Evolutionary conservation across 805 yeast genomes (phyloP).

Genomic region (Nakazawaea siamensis): DNA sequence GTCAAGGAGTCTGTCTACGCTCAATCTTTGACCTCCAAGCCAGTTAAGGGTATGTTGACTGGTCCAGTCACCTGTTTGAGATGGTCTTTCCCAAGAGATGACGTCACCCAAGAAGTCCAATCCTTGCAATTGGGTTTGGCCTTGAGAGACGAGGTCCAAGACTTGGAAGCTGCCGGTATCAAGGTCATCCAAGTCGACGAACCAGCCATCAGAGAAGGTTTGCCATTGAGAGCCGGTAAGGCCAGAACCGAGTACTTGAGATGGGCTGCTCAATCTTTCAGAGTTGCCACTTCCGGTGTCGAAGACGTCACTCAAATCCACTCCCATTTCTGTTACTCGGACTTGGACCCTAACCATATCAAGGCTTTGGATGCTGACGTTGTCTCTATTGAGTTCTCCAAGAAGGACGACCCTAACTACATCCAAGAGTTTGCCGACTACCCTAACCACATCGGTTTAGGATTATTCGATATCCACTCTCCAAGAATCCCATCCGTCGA

Average conservation of each 20-base stretch:
- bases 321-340: slow-evolving; percentile 99
- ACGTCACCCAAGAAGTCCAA: slow-evolving; percentile 86
- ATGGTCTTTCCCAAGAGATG: slow-evolving; percentile 99
- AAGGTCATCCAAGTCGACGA: slow-evolving; percentile 98
- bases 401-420: slow-evolving; percentile 98
- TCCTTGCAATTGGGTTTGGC: slow-evolving; percentile 96
- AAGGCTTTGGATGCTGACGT: slow-evolving; percentile 99
- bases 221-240: slow-evolving; percentile 95
- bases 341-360: slow-evolving; percentile 98
- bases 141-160: slow-evolving; percentile 96
- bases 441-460: slow-evolving; percentile 99
- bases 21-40: slow-evolving; percentile 90
- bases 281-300: slow-evolving; percentile 99
- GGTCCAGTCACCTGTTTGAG: slow-evolving; percentile 99
- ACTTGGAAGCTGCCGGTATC: slow-evolving; percentile 97
- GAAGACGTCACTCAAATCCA: slow-evolving; percentile 93
- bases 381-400: slow-evolving; percentile 97
- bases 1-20: slow-evolving; percentile 99
- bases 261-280: slow-evolving; percentile 99
- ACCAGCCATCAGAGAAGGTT: slow-evolving; percentile 99
- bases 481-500: slow-evolving; percentile 98
- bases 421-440: slow-evolving; percentile 95
- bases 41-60: slow-evolving; percentile 99
- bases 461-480: slow-evolving; percentile 98
- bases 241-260: slow-evolving; percentile 94